Evolutionary conservation across 2,329 filamentous ascomycete species (phyloP).

Genomic region (Monilinia aucupariae): DNA sequence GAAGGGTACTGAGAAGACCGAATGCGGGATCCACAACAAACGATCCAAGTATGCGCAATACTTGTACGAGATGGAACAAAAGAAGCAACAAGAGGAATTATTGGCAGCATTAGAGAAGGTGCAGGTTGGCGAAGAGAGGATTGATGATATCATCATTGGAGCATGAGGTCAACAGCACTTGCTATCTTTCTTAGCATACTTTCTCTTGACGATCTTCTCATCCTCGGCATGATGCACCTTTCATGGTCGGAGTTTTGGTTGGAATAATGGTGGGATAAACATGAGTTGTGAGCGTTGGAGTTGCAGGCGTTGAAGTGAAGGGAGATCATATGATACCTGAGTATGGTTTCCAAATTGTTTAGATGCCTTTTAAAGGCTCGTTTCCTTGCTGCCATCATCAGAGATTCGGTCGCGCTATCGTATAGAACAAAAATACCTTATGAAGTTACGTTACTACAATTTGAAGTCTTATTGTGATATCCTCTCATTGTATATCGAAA

Average conservation of each 20-base stretch:
- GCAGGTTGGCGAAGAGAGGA: conserved; percentile 19
- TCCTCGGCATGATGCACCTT: neutral
- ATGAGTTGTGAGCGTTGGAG: conserved; percentile 14
- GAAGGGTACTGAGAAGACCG: conserved; percentile 94
- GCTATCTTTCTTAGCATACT: neutral
- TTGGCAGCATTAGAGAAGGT: conserved; percentile 27
- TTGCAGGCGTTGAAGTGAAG: conserved; percentile 7
- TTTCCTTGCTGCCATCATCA: neutral
- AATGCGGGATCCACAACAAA: conserved; percentile 99
- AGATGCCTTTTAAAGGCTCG: neutral
- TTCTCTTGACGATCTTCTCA: neutral
- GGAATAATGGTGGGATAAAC: conserved; percentile 1
- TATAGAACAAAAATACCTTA: conserved; percentile 4
- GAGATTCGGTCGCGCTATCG: neutral
- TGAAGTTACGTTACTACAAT: conserved; percentile 2
- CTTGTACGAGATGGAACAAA: conserved; percentile 33
- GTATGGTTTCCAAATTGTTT: conserved; percentile 1
- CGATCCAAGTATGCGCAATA: conserved; percentile 88
- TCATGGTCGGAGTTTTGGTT: conserved; percentile 8
- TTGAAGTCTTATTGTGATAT: neutral
- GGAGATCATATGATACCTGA: conserved; percentile 14
- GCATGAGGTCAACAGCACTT: conserved; percentile 1
- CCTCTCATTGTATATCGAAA: neutral
- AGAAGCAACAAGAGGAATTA: conserved; percentile 32
- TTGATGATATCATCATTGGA: conserved; percentile 18